Evolutionary conservation across 2,329 filamentous ascomycete genomes (phyloP), one percentile per base, ranked within the genome.

Genomic region (Phoma sp.): DNA sequence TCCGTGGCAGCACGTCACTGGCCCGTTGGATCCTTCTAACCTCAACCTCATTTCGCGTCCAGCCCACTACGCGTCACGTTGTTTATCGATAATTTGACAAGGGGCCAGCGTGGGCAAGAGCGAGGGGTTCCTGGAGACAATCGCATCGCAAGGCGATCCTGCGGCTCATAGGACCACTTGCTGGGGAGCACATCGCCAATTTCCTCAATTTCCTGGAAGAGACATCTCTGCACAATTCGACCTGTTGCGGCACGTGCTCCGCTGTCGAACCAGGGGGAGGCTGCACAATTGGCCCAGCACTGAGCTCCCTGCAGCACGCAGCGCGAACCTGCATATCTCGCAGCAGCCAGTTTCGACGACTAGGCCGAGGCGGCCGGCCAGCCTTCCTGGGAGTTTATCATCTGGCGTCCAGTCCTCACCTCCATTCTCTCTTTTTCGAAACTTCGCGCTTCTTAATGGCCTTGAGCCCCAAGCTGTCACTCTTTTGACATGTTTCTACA

Each of bases 401-500:
- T 59, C 54, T 61, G 60, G 60, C 55, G 60, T 59, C 67, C 67
- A 68, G 62, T 71, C 65, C 62, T 62, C 64, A 51, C 69, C 67
- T 64, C 61, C 60, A 52, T 56, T 62, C 60, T 56, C 59, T 61
- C 55, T 59, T 61, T 62, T 62, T 58, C 64, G 55, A 68, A 65
- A 59, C 61, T 57, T 62, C 59, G 63, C 64, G 61, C 61, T 59
- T 59, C 49, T 62, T 71, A 68, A 71, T 73, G 71, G 70, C 69
- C 67, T 60, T 66, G 66, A 60, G 67, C 68, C 56, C 61, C 62
- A 64, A 57, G 61, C 43, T 58, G 68, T 70, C 68, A 59, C 66
- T 73, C 71, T 62, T 71, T 73, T 64, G 67, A 60, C 66, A 64
- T 73, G 64, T 71, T 60, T 69, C 33, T 55, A 51, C 40, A 51